Percentiles rank a stretch among this genome's conserved stretches.
Conservation (phyloP, 2,329 filamentous ascomycete genomes). For the Nothophoma quercina region DNA sequence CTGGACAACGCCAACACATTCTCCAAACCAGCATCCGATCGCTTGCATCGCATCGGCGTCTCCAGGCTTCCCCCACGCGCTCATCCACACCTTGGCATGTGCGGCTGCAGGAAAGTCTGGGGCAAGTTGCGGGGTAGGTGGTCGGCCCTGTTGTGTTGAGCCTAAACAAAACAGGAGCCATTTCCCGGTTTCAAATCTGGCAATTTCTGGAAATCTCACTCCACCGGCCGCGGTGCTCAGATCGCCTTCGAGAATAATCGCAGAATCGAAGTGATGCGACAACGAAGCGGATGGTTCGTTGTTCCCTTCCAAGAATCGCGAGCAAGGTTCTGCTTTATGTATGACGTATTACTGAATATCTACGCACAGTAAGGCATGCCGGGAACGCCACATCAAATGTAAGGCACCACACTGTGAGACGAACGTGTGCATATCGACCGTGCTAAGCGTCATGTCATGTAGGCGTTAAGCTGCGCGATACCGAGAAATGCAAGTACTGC, state of each 20-base stretch:
- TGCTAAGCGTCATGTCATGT: constrained; percentile 17
- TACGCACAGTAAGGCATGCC: constrained; percentile 36
- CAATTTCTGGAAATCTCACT: constrained; percentile 17
- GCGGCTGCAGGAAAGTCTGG: constrained; percentile 9
- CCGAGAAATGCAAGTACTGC: constrained; percentile 42
- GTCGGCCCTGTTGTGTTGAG: constrained; percentile 1
- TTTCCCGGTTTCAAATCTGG: constrained; percentile 24
- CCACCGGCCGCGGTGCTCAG: constrained; percentile 11
- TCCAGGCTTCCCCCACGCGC: not conserved
- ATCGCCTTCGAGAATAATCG: constrained; percentile 4
- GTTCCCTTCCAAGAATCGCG: not conserved
- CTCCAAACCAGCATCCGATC: constrained; percentile 2
- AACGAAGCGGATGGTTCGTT: constrained; percentile 41
- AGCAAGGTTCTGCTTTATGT: not conserved
- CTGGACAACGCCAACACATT: not conserved
- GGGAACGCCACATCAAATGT: constrained; percentile 46
- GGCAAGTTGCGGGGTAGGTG: constrained; percentile 14
- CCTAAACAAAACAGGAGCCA: constrained; percentile 22
- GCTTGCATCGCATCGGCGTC: not conserved
- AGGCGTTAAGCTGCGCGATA: constrained; percentile 41
- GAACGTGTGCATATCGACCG: not conserved
- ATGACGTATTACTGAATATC: constrained; percentile 22
- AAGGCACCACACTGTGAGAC: constrained; percentile 13
- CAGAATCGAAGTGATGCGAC: constrained; percentile 29
- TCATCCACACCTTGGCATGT: constrained; percentile 2